Percentiles rank a stretch among this genome's conserved stretches.
phyloP scores from a whole-genome alignment of 306 rosid species.

The Phaseolus lunatus region DNA sequence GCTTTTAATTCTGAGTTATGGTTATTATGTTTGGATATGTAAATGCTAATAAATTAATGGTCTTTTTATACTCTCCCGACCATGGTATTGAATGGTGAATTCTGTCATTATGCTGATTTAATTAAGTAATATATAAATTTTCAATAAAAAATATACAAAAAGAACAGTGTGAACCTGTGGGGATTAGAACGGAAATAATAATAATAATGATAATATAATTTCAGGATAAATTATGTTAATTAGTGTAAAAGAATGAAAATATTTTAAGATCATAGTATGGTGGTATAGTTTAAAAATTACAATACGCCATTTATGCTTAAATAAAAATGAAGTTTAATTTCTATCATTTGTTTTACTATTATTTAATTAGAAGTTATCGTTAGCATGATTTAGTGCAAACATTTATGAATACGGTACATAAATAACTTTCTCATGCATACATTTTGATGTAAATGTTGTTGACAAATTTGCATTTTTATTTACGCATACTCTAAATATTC shows the following conservation, averaged over 20 bases:
- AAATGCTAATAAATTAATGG: not conserved
- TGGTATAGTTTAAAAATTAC: not conserved
- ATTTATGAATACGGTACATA: too few relatives aligned
- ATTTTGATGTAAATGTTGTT: not conserved
- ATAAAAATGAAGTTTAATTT: too few relatives aligned
- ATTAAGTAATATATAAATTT: not conserved
- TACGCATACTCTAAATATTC: too few relatives aligned
- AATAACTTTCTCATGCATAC: too few relatives aligned
- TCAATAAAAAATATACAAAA: not conserved
- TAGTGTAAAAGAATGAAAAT: not conserved
- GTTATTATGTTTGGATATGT: not conserved
- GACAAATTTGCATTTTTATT: too few relatives aligned
- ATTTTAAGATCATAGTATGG: not conserved
- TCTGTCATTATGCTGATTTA: not conserved
- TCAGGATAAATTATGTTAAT: not conserved
- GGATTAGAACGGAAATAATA: too few relatives aligned
- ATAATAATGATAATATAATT: too few relatives aligned
- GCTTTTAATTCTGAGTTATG: not conserved
- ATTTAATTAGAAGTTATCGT: too few relatives aligned
- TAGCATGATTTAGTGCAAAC: too few relatives aligned
- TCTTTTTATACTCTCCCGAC: not conserved
- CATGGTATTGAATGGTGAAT: not conserved
- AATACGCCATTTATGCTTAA: too few relatives aligned
- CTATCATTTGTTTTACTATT: too few relatives aligned
- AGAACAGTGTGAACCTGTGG: not conserved